Evolutionary conservation across 495 filamentous ascomycete species (phyloP).

Genomic region (Aspergillus sclerotioniger): DNA sequence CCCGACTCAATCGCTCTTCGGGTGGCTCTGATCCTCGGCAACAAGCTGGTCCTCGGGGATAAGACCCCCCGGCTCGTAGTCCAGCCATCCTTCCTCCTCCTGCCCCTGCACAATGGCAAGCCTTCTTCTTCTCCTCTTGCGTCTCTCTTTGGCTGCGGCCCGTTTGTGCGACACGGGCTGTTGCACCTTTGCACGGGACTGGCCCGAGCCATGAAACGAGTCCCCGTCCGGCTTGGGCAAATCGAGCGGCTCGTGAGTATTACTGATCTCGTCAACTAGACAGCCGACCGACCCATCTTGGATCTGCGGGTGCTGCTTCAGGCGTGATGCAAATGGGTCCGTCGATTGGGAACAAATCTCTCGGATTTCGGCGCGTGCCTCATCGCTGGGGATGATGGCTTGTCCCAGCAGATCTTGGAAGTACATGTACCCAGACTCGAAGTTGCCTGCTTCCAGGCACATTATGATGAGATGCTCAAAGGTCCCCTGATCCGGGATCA

Average conservation of each 20-base stretch:
- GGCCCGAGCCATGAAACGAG: background rate
- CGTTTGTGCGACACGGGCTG: slow-evolving; percentile 6
- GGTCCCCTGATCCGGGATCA: slow-evolving; percentile 58
- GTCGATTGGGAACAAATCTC: slow-evolving; percentile 26
- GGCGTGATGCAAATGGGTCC: slow-evolving; percentile 30
- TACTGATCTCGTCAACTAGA: slow-evolving; percentile 10
- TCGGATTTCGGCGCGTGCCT: slow-evolving; percentile 28
- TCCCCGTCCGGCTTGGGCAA: background rate
- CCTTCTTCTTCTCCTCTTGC: slow-evolving; percentile 23
- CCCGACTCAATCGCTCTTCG: background rate
- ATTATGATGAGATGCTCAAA: slow-evolving; percentile 70
- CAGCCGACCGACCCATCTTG: slow-evolving; percentile 14
- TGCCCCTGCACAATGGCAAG: slow-evolving; percentile 17
- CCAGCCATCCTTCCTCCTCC: slow-evolving; percentile 26
- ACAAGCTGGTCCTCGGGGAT: slow-evolving; percentile 10
- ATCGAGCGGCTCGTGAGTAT: background rate
- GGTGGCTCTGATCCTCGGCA: background rate
- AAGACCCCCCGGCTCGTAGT: slow-evolving; percentile 21
- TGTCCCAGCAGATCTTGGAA: slow-evolving; percentile 36
- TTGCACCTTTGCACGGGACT: background rate
- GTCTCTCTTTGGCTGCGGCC: slow-evolving; percentile 18
- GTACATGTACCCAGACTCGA: slow-evolving; percentile 41
- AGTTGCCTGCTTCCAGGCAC: slow-evolving; percentile 50
- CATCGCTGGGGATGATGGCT: slow-evolving; percentile 21
- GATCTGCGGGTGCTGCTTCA: slow-evolving; percentile 32